Evolutionary conservation across 495 filamentous ascomycete species (phyloP).

Genomic region (Lasiosphaeria hispida): DNA sequence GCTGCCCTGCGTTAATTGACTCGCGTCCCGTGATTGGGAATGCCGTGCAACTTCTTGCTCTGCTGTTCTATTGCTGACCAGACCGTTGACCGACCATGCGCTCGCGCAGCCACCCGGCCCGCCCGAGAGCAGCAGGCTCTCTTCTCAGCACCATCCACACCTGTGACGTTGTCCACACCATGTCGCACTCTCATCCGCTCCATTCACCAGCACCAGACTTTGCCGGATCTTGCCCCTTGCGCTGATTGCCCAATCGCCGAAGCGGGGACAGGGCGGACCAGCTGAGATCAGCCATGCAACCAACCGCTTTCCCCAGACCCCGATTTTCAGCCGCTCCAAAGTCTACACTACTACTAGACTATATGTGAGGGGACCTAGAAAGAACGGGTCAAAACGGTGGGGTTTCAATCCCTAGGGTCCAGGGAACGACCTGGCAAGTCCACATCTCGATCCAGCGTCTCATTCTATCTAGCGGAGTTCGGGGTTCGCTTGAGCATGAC

Average conservation of each 20-base stretch:
- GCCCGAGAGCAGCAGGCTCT: too few species aligned
- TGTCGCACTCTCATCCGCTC: too few species aligned
- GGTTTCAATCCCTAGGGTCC: not conserved
- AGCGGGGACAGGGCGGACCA: not conserved
- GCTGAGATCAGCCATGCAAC: not conserved
- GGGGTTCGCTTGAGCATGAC: constrained; percentile 1
- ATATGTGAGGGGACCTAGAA: not conserved
- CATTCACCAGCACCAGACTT: not conserved
- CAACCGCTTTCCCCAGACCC: constrained; percentile 3
- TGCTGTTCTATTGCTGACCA: too few species aligned
- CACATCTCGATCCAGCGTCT: not conserved
- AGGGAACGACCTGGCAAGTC: not conserved
- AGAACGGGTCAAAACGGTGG: constrained; percentile 1
- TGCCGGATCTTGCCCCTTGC: not conserved
- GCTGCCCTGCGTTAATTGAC: too few species aligned
- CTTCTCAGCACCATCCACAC: too few species aligned
- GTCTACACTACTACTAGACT: too few species aligned
- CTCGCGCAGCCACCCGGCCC: too few species aligned
- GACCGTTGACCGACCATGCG: too few species aligned
- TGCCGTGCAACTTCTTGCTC: too few species aligned
- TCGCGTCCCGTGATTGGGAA: too few species aligned
- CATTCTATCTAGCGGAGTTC: not conserved
- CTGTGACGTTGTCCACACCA: too few species aligned
- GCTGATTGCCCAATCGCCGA: constrained; percentile 1
- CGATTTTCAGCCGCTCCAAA: constrained; percentile 1